These are phyloP conservation scores for Syzygium jambos DNA, from an alignment of 345 rosid species.

Conservation along the genomic window DNA sequence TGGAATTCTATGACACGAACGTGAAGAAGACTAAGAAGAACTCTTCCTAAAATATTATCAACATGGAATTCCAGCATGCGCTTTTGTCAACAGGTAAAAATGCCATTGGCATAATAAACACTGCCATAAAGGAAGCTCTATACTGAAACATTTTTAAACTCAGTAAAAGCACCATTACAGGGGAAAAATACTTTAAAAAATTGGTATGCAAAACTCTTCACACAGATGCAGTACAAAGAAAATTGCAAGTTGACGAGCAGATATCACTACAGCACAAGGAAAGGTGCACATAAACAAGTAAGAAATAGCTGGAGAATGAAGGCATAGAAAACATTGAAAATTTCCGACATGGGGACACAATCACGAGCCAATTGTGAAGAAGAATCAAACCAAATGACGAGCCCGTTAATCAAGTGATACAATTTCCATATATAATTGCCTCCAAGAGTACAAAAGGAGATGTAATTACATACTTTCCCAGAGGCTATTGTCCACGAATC, in stretches of 20 bases:
- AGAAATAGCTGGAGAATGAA: neutral
- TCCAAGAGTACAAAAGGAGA: neutral
- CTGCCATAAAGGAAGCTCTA: neutral
- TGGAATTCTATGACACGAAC: neutral
- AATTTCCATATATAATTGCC: neutral
- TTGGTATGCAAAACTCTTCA: neutral
- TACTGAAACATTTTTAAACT: neutral
- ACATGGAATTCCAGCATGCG: neutral
- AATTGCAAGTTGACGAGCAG: neutral
- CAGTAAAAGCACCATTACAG: neutral
- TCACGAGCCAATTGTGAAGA: neutral
- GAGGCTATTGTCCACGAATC: neutral
- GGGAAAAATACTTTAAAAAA: neutral
- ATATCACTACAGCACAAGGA: neutral
- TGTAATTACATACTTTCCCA: neutral
- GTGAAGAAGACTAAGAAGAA: neutral
- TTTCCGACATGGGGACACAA: neutral
- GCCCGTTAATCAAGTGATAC: neutral
- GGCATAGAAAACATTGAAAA: neutral
- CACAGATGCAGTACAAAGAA: neutral
- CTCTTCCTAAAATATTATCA: neutral
- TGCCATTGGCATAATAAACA: neutral
- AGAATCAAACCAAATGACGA: neutral
- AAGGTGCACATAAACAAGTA: neutral
- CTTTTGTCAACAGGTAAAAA: neutral